Conservation (phyloP, 164 flowering plant genomes). For the Chloranthus sessilifolius region DNA sequence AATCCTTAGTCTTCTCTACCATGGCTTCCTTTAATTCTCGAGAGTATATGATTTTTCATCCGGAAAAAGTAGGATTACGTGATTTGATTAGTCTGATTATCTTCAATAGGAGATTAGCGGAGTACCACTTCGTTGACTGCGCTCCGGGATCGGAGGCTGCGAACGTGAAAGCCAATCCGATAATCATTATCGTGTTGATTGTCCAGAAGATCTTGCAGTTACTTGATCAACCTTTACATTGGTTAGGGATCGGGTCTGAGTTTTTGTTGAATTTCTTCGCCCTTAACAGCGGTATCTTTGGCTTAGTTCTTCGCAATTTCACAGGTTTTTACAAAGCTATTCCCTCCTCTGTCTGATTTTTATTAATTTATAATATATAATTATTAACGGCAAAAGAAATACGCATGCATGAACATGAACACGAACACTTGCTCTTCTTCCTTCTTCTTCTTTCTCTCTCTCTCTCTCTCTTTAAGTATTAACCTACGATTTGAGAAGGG, state of each 20-base stretch:
- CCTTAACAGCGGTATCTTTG: constrained; percentile 14
- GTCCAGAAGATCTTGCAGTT: constrained; percentile 11
- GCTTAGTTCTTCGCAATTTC: neutral
- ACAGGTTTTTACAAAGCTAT: constrained; percentile 14
- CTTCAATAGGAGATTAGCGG: constrained; percentile 7
- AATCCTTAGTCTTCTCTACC: too few species aligned
- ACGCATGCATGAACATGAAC: too few species aligned
- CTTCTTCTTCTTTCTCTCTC: too few species aligned
- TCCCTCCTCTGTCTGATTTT: too few species aligned
- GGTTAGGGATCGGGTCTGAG: constrained; percentile 11
- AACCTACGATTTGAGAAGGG: too few species aligned
- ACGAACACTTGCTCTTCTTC: too few species aligned
- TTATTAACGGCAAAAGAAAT: too few species aligned
- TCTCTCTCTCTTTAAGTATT: too few species aligned
- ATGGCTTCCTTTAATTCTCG: neutral
- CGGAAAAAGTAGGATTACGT: constrained; percentile 5
- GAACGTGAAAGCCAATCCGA: neutral
- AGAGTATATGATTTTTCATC: constrained; percentile 4
- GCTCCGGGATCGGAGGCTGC: constrained; percentile 3
- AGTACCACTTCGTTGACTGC: constrained; percentile 9
- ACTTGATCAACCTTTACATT: neutral
- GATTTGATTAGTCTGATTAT: constrained; percentile 12
- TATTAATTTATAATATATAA: too few species aligned
- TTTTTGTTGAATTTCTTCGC: constrained; percentile 16
- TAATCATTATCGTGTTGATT: constrained; percentile 3